phyloP scores from a whole-genome alignment of 176 grass and related monocot species.

The Triticum timopheevii region DNA sequence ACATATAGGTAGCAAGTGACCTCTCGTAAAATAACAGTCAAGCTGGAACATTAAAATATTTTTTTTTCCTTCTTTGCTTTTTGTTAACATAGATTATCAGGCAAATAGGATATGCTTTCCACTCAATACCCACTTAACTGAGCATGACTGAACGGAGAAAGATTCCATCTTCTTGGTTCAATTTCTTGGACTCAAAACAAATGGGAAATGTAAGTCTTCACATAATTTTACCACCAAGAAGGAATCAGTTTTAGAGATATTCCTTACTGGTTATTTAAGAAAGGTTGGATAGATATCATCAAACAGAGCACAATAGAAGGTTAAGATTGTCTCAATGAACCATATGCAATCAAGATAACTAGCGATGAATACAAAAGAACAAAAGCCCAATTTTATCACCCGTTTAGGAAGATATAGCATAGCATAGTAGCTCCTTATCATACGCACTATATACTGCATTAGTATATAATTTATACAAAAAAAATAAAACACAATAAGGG shows the following conservation, averaged over 20 bases:
- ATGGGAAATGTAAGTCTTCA: neutral
- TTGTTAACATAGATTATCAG: conserved; percentile 5
- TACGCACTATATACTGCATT: neutral
- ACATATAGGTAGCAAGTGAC: neutral
- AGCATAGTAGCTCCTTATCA: neutral
- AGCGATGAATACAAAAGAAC: neutral
- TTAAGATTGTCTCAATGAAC: neutral
- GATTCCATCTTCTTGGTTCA: neutral
- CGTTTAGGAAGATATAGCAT: neutral
- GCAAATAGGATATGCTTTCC: neutral
- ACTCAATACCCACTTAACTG: neutral
- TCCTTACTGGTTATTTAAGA: neutral
- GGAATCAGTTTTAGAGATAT: neutral
- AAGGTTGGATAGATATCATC: neutral
- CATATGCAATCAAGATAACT: neutral
- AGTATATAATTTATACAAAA: conserved; percentile 5
- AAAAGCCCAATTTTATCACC: neutral
- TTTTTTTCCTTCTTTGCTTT: neutral
- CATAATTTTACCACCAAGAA: neutral
- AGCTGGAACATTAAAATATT: neutral
- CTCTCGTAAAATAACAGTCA: neutral
- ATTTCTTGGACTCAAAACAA: neutral
- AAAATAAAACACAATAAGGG: neutral
- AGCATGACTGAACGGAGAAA: neutral
- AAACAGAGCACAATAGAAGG: neutral